Evolutionary conservation across 306 rosid species (phyloP), one percentile per base, ranked within the genome.

Genomic region (Arachis stenosperma): DNA sequence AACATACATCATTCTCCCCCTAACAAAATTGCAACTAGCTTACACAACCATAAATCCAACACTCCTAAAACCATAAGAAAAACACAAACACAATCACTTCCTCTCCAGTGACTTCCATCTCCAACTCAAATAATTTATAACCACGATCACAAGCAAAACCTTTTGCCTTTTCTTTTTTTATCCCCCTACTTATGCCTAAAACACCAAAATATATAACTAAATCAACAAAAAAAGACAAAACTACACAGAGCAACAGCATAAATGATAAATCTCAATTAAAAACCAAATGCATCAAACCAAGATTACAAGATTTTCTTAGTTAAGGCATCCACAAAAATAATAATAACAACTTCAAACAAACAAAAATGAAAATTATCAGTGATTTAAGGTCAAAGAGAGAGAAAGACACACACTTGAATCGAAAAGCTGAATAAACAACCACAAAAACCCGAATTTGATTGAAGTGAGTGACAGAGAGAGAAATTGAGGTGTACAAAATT

Each of bases 111-210:
- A 69, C 57, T 75, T 64, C 36, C 15, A 58, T 11, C 56, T 57
- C 58, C 67, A 58, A 7, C 56, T 57, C 58, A 51, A 58, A 59
- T 3, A 72, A 60, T 43, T 41, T 17, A 63, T 59, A 66, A 61
- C 44, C 69, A 69, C 72, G 13, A 80, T 62, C 73, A 37, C 69
- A 63, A 61, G 47, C 36, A 61, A 61, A 40, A 42, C 9, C 46
- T 42, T 42, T 42, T 42, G 27, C 27, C 27, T 33, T 33, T 33
- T 4, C 50, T 33, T 48, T 15, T 9, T 51, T 51, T 29, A 1
- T 1, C 27, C 27, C 27, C 42, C 5, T 54, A 1, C 9, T 33
- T 9, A 47, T 55, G 10, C 8, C 29, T 52, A 52, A 52, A 51
- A 51, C 56, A 51, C 22, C 5, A 4, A 44, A 46, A 46, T 46